These are phyloP conservation scores for Bruguiera hainesii DNA, from an alignment of 441 rosid genomes.

Conservation along the genomic window DNA sequence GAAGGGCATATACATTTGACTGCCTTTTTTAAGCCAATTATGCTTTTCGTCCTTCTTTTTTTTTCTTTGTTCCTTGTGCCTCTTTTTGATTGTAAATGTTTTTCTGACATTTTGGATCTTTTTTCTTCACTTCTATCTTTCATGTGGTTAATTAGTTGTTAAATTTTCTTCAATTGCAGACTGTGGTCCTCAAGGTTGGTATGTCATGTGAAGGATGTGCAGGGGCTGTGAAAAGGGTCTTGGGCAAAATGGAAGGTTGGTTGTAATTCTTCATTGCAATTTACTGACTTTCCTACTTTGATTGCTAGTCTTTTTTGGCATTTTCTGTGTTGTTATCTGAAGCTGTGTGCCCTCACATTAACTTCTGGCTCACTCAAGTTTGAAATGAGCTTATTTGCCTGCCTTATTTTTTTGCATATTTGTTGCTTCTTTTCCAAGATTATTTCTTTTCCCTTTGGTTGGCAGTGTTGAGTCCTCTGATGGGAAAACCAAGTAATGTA, in stretches of 20 bases:
- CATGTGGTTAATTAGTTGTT: too few species aligned
- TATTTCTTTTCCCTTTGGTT: too few species aligned
- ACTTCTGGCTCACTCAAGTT: not conserved
- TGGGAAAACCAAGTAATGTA: not conserved
- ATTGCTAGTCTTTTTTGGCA: not conserved
- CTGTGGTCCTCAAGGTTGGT: constrained; percentile 81
- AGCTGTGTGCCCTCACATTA: too few species aligned
- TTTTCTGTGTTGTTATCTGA: not conserved
- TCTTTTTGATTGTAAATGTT: too few species aligned
- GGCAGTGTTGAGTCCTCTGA: not conserved
- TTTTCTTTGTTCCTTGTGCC: too few species aligned
- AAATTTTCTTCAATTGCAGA: constrained; percentile 44
- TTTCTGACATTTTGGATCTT: too few species aligned
- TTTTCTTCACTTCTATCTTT: too few species aligned
- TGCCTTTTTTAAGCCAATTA: too few species aligned
- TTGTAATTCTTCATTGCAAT: not conserved
- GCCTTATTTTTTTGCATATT: too few species aligned
- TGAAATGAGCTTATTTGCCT: not conserved
- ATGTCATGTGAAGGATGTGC: constrained; percentile 91
- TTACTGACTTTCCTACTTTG: not conserved
- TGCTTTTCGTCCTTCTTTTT: too few species aligned
- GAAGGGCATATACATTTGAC: too few species aligned
- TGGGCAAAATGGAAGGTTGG: constrained; percentile 88
- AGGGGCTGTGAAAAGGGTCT: constrained; percentile 90
- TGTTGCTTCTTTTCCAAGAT: too few species aligned